Percentiles rank a stretch among this genome's conserved stretches.
Conservation (phyloP, 2,329 filamentous ascomycete species). For the Colletotrichum sp. region DNA sequence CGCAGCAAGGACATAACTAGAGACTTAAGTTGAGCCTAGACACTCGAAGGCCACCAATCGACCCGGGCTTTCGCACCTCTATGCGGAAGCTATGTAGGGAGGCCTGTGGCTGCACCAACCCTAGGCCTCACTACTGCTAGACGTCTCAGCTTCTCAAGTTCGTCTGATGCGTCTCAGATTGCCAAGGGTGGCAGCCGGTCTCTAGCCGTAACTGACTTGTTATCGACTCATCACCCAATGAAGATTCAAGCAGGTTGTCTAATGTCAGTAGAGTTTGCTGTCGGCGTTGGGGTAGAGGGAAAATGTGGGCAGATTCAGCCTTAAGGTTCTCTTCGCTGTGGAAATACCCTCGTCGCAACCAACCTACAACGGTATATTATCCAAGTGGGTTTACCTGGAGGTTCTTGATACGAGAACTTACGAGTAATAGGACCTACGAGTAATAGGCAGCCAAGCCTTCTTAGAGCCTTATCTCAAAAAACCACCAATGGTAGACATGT, state of each 20-base stretch:
- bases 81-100: background rate
- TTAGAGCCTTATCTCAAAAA: too few relatives aligned
- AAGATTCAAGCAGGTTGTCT: background rate
- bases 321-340: background rate
- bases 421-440: accelerated
- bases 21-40: background rate
- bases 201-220: background rate
- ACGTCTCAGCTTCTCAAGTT: background rate
- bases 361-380: background rate
- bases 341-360: background rate
- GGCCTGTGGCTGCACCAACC: background rate
- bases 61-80: background rate
- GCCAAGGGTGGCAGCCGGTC: background rate
- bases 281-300: background rate
- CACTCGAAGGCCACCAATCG: background rate
- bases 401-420: background rate
- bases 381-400: background rate
- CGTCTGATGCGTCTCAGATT: background rate
- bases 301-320: background rate
- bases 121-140: background rate
- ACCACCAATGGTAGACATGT: background rate
- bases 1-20: background rate
- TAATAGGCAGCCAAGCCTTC: background rate
- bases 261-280: background rate
- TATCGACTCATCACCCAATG: background rate